These are phyloP conservation scores for Leccinum disarticulatum DNA, from an alignment of 768 basidiomycete species.

Conservation along the genomic window DNA sequence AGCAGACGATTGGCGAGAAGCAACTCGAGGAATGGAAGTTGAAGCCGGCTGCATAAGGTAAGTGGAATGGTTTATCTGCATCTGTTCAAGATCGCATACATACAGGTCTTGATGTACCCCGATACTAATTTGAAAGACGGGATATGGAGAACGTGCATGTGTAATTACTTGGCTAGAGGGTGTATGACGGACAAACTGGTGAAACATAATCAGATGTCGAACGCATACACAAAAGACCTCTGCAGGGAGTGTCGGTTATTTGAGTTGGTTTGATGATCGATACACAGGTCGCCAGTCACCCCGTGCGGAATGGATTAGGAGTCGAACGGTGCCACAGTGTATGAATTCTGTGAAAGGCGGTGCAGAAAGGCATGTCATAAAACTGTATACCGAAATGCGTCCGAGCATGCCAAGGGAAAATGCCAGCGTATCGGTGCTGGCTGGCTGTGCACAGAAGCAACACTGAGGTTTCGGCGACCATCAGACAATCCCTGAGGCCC, in stretches of 20 bases:
- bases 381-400: not conserved
- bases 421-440: too few relatives aligned
- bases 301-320: not conserved
- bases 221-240: not conserved
- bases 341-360: not conserved
- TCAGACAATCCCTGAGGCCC: not conserved
- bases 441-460: not conserved
- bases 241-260: not conserved
- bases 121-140: conserved; percentile 1
- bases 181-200: not conserved
- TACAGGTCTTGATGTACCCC: not conserved
- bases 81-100: not conserved
- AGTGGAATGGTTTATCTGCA: not conserved
- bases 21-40: conserved; percentile 6
- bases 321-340: not conserved
- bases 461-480: not conserved
- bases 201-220: not conserved
- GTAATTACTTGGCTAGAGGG: not conserved
- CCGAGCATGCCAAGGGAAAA: not conserved
- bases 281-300: not conserved
- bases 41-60: not conserved
- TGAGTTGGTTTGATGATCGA: not conserved
- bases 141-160: not conserved
- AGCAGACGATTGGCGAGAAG: not conserved
- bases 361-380: not conserved